These are phyloP conservation scores for Lojkania enalia DNA, from an alignment of 2,329 filamentous ascomycete genomes.

Conservation along the genomic window DNA sequence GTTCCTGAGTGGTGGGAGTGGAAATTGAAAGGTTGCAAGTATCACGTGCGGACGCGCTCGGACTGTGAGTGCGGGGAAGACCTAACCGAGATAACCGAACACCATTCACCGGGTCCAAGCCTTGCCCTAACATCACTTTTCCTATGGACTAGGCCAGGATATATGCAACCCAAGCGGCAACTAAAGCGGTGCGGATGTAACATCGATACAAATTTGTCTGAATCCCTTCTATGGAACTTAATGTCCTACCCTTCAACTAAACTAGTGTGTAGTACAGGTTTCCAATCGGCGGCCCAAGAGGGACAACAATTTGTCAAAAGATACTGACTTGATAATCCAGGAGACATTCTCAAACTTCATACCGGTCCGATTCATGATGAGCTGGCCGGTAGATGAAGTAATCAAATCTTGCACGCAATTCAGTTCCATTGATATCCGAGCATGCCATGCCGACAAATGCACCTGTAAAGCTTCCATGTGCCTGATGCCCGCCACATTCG, in stretches of 20 bases:
- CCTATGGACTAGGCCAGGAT: too few relatives aligned
- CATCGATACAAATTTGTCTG: too few relatives aligned
- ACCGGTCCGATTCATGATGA: slow-evolving; percentile 35
- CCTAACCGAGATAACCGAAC: slow-evolving; percentile 5
- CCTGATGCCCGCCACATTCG: slow-evolving; percentile 65
- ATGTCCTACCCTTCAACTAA: too few relatives aligned
- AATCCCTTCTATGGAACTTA: too few relatives aligned
- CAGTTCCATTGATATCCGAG: slow-evolving; percentile 38
- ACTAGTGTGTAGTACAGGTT: too few relatives aligned
- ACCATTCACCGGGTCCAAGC: not conserved
- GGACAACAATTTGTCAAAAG: too few relatives aligned
- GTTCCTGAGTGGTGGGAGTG: not conserved
- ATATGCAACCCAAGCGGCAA: too few relatives aligned
- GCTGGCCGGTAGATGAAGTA: slow-evolving; percentile 39
- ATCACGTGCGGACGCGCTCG: slow-evolving; percentile 2
- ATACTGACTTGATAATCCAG: too few relatives aligned
- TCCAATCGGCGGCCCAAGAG: too few relatives aligned
- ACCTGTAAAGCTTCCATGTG: slow-evolving; percentile 66
- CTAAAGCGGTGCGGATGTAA: too few relatives aligned
- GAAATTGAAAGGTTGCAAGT: not conserved
- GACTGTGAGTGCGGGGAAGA: slow-evolving; percentile 4
- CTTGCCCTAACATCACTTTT: not conserved
- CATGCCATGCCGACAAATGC: slow-evolving; percentile 48
- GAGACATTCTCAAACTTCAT: too few relatives aligned
- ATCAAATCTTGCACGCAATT: slow-evolving; percentile 33